phyloP scores from a whole-genome alignment of 805 yeast species.

The Cyberlindnera maclurae region DNA sequence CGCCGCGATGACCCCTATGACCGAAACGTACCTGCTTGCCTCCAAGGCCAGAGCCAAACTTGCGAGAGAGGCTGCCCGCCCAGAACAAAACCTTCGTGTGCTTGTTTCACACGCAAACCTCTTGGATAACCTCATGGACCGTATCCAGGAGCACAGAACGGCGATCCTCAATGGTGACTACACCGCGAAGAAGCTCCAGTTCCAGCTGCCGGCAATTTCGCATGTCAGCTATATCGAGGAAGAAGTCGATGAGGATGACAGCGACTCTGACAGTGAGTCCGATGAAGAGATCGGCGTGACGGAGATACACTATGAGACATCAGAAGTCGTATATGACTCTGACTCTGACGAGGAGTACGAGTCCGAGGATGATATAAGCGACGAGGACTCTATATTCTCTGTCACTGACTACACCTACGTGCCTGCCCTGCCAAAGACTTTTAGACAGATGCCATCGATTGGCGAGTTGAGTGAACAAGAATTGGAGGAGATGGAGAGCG shows the following conservation, averaged over 20 bases:
- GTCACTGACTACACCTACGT: constrained; percentile 6
- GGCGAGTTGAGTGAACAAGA: constrained; percentile 19
- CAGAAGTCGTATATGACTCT: constrained; percentile 8
- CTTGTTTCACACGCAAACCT: constrained; percentile 24
- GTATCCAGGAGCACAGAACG: constrained; percentile 16
- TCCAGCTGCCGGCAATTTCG: constrained; percentile 8
- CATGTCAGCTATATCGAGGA: constrained; percentile 5
- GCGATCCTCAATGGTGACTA: constrained; percentile 8
- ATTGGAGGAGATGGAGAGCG: constrained; percentile 11
- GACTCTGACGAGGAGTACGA: constrained; percentile 12
- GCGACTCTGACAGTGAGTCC: constrained; percentile 16
- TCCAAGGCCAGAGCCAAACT: constrained; percentile 21
- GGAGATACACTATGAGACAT: constrained; percentile 5
- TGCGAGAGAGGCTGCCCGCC: constrained; percentile 18
- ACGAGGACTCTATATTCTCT: constrained; percentile 9
- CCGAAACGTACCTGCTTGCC: constrained; percentile 21
- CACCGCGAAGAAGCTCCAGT: constrained; percentile 3
- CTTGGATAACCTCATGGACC: constrained; percentile 21
- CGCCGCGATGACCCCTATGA: constrained; percentile 12
- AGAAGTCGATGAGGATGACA: constrained; percentile 7
- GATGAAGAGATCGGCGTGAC: constrained; percentile 8
- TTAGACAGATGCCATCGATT: constrained; percentile 21
- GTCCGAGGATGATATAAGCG: constrained; percentile 8
- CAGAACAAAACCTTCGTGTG: constrained; percentile 20
- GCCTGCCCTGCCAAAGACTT: constrained; percentile 2